phyloP scores from a whole-genome alignment of 2,329 filamentous ascomycete genomes.

The Thermoascus crustaceus region DNA sequence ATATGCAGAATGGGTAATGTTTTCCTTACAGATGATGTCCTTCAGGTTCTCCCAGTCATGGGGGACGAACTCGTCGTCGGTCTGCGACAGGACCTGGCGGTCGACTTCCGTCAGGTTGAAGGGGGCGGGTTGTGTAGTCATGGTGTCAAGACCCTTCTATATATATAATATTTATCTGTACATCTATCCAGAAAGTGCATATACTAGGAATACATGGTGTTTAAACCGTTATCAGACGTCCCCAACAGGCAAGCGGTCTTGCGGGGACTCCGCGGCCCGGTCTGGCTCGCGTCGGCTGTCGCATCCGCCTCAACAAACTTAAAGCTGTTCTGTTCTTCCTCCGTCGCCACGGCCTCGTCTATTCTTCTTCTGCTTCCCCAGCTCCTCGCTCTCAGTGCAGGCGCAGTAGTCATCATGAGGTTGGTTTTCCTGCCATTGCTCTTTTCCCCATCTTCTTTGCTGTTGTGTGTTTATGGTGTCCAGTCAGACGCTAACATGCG shows the following conservation, averaged over 20 bases:
- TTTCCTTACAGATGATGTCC: slow-evolving; percentile 42
- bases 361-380: slow-evolving; percentile 1
- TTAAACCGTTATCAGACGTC: too few species aligned
- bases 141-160: background rate
- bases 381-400: background rate
- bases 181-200: background rate
- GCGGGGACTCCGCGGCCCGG: too few species aligned
- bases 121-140: slow-evolving; percentile 14
- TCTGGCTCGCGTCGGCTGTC: too few species aligned
- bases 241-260: too few species aligned
- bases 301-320: too few species aligned
- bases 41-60: slow-evolving; percentile 47
- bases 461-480: background rate
- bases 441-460: too few species aligned
- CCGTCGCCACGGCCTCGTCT: too few species aligned
- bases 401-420: slow-evolving; percentile 10
- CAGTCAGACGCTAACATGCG: background rate
- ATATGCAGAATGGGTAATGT: slow-evolving; percentile 1
- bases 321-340: too few species aligned
- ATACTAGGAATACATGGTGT: too few species aligned
- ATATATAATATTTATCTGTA: background rate
- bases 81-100: slow-evolving; percentile 41
- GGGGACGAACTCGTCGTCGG: slow-evolving; percentile 44
- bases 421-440: slow-evolving; percentile 1
- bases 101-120: slow-evolving; percentile 45